Conservation (phyloP, 116 monocot genomes). For the Zostera marina region DNA sequence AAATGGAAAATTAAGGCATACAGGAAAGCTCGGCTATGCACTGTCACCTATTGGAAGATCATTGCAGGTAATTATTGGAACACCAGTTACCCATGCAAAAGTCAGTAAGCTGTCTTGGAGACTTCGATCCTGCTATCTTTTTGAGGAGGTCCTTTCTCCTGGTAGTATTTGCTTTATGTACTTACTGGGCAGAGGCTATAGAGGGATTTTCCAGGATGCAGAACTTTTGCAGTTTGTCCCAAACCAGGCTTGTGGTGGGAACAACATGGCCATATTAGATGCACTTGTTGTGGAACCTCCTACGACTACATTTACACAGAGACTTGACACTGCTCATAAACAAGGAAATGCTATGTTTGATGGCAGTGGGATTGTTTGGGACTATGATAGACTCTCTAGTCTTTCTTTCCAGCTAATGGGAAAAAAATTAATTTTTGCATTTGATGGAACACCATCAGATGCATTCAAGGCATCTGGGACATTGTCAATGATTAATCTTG, state of each 20-base stretch:
- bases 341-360: conserved; percentile 41
- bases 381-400: conserved; percentile 64
- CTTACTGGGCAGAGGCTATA: conserved; percentile 94
- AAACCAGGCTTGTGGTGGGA: conserved; percentile 89
- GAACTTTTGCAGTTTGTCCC: conserved; percentile 95
- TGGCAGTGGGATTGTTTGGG: conserved; percentile 93
- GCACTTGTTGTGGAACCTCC: conserved; percentile 70
- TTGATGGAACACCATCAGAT: conserved; percentile 92
- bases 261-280: conserved; percentile 91
- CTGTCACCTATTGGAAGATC: conserved; percentile 83
- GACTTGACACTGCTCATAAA: conserved; percentile 18
- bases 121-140: conserved; percentile 87
- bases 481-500: conserved; percentile 82
- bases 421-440: conserved; percentile 94
- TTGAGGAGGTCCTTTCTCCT: conserved; percentile 93
- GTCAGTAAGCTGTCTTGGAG: conserved; percentile 69
- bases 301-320: conserved; percentile 38
- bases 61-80: conserved; percentile 84
- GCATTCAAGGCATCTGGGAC: conserved; percentile 74
- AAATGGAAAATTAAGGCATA: conserved; percentile 87
- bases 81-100: conserved; percentile 48
- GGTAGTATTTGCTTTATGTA: conserved; percentile 93
- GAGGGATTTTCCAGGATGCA: conserved; percentile 92
- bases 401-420: conserved; percentile 77
- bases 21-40: conserved; percentile 94